Evolutionary conservation across 2,329 filamentous ascomycete genomes (phyloP), one percentile per base, ranked within the genome.

Genomic region (Penicillium palitans): DNA sequence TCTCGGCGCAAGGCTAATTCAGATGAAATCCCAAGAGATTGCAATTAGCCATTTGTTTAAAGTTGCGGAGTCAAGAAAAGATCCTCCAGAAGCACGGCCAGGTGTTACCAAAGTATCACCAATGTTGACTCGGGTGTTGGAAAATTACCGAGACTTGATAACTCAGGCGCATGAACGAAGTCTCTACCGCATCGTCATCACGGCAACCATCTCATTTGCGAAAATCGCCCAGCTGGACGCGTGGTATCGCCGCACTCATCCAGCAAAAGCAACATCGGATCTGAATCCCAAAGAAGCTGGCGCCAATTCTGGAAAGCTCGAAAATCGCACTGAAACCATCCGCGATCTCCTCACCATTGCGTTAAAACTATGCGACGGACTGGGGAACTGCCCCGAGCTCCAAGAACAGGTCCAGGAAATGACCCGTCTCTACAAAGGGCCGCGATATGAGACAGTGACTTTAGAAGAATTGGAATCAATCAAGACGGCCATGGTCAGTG

Each of bases 401-500:
- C 33, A 48, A 57, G 42, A 57, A 8, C 13, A 48, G 9, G 25
- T 51, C 17, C 12, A 57, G 25, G 54, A 57, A 24, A 57, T 60
- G 29, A 13, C 24, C 37, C 53, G 49, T 17, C 42, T 57, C 12
- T 60, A 15, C 17, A 33, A 60, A 19, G 19, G 19, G 1, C 6
- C 50, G 6, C 49, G 55, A 12, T 60, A 60, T 12, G 55, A 60
- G 13, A 44, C 10, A n/a, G 50, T 60, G 2, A 60, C 58, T 44
- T 15, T 24, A 42, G 50, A 60, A 29, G 58, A 60, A 51, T 17
- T 60, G 13, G 4, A 37, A 31, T 55, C 42, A 19, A 61, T 61
- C 33, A 62, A 62, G 51, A 46, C 31, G 3, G 60, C 57, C 25
- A 62, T 62, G 47, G 51, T 62, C 3, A 52, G 51, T 25, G 51